These are phyloP conservation scores for Fraxinus xanthoxyloides DNA, from an alignment of 305 asterid genomes.

Conservation along the genomic window DNA sequence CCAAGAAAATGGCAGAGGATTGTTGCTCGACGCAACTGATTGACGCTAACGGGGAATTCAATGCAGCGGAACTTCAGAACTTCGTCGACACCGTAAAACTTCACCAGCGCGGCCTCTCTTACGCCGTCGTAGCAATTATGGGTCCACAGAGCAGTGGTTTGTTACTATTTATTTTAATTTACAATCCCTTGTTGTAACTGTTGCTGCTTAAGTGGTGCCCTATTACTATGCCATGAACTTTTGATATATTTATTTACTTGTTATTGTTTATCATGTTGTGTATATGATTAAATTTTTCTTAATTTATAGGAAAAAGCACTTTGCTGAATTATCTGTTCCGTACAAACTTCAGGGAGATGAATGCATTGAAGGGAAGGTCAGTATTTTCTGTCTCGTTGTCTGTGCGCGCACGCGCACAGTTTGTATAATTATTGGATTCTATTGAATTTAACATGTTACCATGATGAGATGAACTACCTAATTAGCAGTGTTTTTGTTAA, in stretches of 20 bases:
- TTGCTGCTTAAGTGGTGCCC: neutral
- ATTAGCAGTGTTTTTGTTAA: neutral
- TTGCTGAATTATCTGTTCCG: slow-evolving; percentile 56
- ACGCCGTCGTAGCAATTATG: slow-evolving; percentile 65
- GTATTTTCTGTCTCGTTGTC: neutral
- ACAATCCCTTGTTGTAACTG: neutral
- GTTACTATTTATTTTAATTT: neutral
- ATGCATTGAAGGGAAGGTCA: slow-evolving; percentile 57
- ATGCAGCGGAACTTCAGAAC: slow-evolving; percentile 37
- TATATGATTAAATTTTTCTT: neutral
- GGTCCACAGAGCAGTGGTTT: slow-evolving; percentile 70
- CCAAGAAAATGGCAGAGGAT: slow-evolving; percentile 27
- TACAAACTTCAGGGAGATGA: slow-evolving; percentile 68
- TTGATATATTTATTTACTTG: neutral
- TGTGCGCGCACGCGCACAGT: neutral
- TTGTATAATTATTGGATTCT: neutral
- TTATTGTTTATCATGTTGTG: neutral
- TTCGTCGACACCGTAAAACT: slow-evolving; percentile 44
- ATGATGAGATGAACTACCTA: neutral
- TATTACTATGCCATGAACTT: neutral
- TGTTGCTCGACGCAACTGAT: slow-evolving; percentile 49
- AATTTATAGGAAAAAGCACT: slow-evolving; percentile 56
- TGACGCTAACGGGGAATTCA: slow-evolving; percentile 50
- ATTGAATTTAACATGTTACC: neutral
- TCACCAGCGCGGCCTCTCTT: slow-evolving; percentile 47